Percentiles rank a stretch among this genome's conserved stretches.
These are phyloP conservation scores for Colletotrichum australisinense DNA, from an alignment of 2,329 filamentous ascomycete genomes.

Conservation along the genomic window DNA sequence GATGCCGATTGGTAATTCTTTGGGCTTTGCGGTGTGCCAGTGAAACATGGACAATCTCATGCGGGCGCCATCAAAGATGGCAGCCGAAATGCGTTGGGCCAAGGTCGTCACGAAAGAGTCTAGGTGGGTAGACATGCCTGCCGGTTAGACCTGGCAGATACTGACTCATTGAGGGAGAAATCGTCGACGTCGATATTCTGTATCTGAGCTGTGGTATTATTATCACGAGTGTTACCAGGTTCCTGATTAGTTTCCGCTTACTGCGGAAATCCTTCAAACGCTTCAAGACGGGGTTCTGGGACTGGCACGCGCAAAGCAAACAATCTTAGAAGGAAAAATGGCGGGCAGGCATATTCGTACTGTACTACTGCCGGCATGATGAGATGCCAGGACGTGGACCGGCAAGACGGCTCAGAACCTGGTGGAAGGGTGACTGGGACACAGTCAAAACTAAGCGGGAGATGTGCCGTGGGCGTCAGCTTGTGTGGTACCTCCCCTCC, in stretches of 20 bases:
- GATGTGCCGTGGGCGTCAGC: neutral
- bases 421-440: neutral
- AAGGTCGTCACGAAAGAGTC: neutral
- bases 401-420: neutral
- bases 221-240: neutral
- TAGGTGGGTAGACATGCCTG: neutral
- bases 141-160: neutral
- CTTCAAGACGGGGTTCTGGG: neutral
- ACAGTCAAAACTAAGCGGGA: neutral
- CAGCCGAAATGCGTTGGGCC: neutral
- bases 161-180: neutral
- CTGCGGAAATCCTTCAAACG: neutral
- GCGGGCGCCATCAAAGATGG: neutral
- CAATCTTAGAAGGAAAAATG: neutral
- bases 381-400: neutral
- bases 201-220: neutral
- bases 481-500: neutral
- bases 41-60: conserved; percentile 6
- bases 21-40: neutral
- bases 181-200: neutral
- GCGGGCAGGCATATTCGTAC: neutral
- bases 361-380: neutral
- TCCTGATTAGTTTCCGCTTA: too few relatives aligned
- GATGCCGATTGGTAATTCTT: neutral
- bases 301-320: neutral